These are phyloP conservation scores for Massariosphaeria phaeospora DNA, from an alignment of 495 filamentous ascomycete genomes.

Conservation along the genomic window DNA sequence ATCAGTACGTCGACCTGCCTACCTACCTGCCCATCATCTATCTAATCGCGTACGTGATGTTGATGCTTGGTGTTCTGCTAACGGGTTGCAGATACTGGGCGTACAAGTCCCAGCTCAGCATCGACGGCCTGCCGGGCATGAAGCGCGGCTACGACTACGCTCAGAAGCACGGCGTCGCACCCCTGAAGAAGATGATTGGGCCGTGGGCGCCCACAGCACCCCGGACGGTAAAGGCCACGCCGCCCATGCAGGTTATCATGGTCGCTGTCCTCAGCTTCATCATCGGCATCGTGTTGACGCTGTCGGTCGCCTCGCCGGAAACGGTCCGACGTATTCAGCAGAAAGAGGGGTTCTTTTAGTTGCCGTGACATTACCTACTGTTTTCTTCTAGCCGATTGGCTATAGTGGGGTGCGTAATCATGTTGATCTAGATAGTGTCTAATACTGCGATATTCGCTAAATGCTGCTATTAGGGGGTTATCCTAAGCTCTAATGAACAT, in stretches of 20 bases:
- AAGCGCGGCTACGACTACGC: slow-evolving; percentile 41
- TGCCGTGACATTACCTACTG: too few relatives aligned
- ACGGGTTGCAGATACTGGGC: slow-evolving; percentile 53
- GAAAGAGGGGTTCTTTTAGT: slow-evolving; percentile 11
- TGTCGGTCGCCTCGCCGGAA: slow-evolving; percentile 12
- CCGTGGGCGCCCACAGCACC: slow-evolving; percentile 23
- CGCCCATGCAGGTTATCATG: slow-evolving; percentile 5
- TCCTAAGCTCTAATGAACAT: too few relatives aligned
- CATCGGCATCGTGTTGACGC: slow-evolving; percentile 9
- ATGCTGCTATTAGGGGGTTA: too few relatives aligned
- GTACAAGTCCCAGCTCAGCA: slow-evolving; percentile 49
- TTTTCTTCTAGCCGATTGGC: too few relatives aligned
- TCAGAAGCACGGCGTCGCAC: slow-evolving; percentile 43
- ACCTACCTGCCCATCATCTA: background rate
- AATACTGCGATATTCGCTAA: too few relatives aligned
- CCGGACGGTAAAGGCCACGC: background rate
- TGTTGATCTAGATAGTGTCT: too few relatives aligned
- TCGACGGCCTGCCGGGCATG: slow-evolving; percentile 54
- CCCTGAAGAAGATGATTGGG: slow-evolving; percentile 48
- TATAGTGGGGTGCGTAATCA: too few relatives aligned
- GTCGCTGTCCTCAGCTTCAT: slow-evolving; percentile 20
- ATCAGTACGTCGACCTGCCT: slow-evolving; percentile 38
- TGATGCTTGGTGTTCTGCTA: background rate
- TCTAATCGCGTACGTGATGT: background rate
- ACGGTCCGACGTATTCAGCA: slow-evolving; percentile 12